phyloP scores from a whole-genome alignment of 164 flowering plant genomes.

The Macadamia integrifolia region DNA sequence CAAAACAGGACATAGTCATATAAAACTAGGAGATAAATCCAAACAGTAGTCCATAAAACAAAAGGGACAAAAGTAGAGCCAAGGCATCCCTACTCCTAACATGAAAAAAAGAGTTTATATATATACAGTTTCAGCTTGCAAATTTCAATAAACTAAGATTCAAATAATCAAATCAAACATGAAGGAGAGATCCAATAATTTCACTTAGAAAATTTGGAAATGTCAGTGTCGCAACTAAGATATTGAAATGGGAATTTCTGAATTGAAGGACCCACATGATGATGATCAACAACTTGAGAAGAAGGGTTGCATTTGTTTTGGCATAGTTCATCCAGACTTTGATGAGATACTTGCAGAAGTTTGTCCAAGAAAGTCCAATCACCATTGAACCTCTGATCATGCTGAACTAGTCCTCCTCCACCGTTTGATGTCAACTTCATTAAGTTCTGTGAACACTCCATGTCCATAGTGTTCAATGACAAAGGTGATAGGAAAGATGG shows the following conservation, averaged over 20 bases:
- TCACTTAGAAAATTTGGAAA: conserved; percentile 46
- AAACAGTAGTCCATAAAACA: too few species aligned
- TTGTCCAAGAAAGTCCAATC: conserved; percentile 80
- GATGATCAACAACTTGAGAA: background rate
- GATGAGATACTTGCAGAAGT: conserved; percentile 52
- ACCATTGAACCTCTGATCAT: conserved; percentile 23
- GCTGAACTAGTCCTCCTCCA: conserved; percentile 16
- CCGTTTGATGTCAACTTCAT: conserved; percentile 25
- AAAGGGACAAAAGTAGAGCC: too few species aligned
- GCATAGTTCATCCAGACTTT: conserved; percentile 25
- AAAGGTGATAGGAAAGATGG: conserved; percentile 22
- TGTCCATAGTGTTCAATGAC: conserved; percentile 31
- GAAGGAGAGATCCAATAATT: background rate
- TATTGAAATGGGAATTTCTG: conserved; percentile 43
- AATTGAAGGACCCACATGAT: conserved; percentile 14
- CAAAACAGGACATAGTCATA: too few species aligned
- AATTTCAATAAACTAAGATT: too few species aligned
- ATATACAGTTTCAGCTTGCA: too few species aligned
- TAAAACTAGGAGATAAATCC: too few species aligned
- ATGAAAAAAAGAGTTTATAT: too few species aligned
- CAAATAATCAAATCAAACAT: too few species aligned
- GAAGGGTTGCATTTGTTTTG: background rate
- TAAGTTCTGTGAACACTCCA: conserved; percentile 42
- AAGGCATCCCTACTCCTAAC: too few species aligned
- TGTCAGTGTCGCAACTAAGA: conserved; percentile 36